Percentiles rank a stretch among this genome's conserved stretches.
Evolutionary conservation across 1,139 yeast species (phyloP).

Genomic region (Candida frijolesensis): DNA sequence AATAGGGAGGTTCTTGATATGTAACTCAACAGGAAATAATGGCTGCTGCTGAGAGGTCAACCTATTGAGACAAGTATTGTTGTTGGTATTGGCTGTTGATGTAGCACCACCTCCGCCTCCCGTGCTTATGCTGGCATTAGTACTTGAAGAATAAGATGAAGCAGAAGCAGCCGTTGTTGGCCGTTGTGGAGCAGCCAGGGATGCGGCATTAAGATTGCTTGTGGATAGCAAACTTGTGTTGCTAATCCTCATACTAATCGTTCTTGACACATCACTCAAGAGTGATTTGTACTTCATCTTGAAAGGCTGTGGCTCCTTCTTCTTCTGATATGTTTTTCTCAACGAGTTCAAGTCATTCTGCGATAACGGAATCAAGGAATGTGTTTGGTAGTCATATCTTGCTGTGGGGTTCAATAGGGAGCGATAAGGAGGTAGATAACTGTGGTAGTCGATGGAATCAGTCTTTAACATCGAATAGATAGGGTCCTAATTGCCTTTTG

Average conservation of each 20-base stretch:
- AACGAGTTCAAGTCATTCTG: constrained; percentile 31
- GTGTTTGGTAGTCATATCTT: constrained; percentile 46
- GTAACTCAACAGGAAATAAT: constrained; percentile 9
- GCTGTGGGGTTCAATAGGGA: constrained; percentile 45
- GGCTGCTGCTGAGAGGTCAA: constrained; percentile 9
- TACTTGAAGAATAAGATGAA: not conserved
- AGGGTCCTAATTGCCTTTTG: not conserved
- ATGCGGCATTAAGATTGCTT: not conserved
- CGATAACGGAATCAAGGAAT: constrained; percentile 39
- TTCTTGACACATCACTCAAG: constrained; percentile 41
- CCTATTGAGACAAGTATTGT: constrained; percentile 6
- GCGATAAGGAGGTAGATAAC: constrained; percentile 47
- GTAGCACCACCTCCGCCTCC: not conserved
- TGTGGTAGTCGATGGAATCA: constrained; percentile 30
- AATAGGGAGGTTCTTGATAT: constrained; percentile 30
- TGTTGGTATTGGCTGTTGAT: constrained; percentile 8
- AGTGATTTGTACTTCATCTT: constrained; percentile 49
- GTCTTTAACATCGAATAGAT: constrained; percentile 8
- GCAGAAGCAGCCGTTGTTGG: not conserved
- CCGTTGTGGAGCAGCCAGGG: constrained; percentile 2
- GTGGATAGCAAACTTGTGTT: constrained; percentile 13
- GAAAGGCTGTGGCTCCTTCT: constrained; percentile 18
- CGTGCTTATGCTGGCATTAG: not conserved
- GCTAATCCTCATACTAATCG: constrained; percentile 24
- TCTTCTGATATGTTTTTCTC: constrained; percentile 15